Evolutionary conservation across 352 stramenopile genomes (phyloP), one percentile per base, ranked within the genome.

Genomic region (Globisporangium solare): DNA sequence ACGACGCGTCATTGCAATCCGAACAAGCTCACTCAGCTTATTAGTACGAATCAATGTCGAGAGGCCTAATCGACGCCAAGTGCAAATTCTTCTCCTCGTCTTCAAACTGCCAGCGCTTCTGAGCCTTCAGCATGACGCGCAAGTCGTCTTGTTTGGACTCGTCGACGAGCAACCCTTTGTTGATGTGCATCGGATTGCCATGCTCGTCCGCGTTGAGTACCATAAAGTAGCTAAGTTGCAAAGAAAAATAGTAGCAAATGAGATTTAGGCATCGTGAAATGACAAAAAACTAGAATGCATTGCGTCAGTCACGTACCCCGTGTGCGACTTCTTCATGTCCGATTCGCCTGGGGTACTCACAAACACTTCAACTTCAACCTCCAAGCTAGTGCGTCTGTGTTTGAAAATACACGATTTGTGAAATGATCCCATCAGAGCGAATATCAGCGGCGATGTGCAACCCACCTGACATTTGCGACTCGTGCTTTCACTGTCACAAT

Each of bases 291-390:
- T 10, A 35, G 7, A 35, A 35, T n/a, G n/a, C n/a, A n/a, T 11
- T 35, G 27, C 27, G 27, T 10, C 27, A 35, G 3, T 8, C 2
- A 24, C 37, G 50, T 32, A 83, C 59, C 76, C 78, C 20, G 78
- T 85, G 66, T 88, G 78, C 13, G 78, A 88, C 56, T 70, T 75
- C 24, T 65, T 66, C 6, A 65, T 67, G 37, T 74, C 67, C 20
- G 61, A 61, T 6, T 70, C 74, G 48, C 66, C 71, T 20, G 77
- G 76, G 31, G 66, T 67, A 17, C 64, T 67, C 2, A 88, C 72
- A 48, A 85, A 85, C 51, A 86, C 73, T 40, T 88, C 75, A 14
- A 86, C 78, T 60, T 88, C 78, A 20, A 88, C 73, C 58, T 88
- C 77, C 45, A 88, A 58, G 46, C 76, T 67, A 47, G 80, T 58